Evolutionary conservation across 2,329 filamentous ascomycete species (phyloP).

Genomic region (Dendrostoma leiphaemia): DNA sequence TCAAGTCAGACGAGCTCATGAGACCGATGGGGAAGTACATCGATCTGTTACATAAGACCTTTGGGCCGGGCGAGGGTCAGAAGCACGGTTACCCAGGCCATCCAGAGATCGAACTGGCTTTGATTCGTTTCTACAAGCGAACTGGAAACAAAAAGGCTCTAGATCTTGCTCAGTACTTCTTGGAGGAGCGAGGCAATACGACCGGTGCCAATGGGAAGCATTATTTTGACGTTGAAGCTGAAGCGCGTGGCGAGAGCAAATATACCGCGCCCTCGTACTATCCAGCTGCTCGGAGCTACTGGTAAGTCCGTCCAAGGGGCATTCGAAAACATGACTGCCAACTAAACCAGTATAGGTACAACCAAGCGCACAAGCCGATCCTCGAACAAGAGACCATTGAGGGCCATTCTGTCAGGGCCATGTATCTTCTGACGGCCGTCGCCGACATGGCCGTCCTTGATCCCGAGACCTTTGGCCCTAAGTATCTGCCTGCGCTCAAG

Average conservation of each 20-base stretch:
- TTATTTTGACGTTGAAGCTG: constrained; percentile 53
- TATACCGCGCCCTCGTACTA: constrained; percentile 46
- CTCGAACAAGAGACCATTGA: constrained; percentile 52
- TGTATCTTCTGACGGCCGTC: constrained; percentile 58
- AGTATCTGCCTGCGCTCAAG: constrained; percentile 35
- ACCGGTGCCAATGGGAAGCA: constrained; percentile 44
- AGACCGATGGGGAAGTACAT: constrained; percentile 55
- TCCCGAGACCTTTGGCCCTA: constrained; percentile 1
- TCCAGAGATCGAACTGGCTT: constrained; percentile 49
- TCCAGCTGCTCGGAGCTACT: constrained; percentile 35
- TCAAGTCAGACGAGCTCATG: constrained; percentile 48
- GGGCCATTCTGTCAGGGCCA: constrained; percentile 57
- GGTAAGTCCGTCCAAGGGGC: constrained; percentile 29
- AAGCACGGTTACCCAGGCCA: constrained; percentile 60
- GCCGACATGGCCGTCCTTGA: constrained; percentile 50
- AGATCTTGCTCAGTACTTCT: constrained; percentile 52
- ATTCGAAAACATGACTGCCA: background rate
- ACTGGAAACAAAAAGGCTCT: constrained; percentile 34
- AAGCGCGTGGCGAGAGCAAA: constrained; percentile 45
- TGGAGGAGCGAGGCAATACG: constrained; percentile 55
- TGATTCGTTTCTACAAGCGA: constrained; percentile 34
- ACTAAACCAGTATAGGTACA: constrained; percentile 28
- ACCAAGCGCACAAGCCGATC: constrained; percentile 55
- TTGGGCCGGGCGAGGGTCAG: constrained; percentile 48
- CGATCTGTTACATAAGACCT: constrained; percentile 45